These are phyloP conservation scores for Aotearoamyces nothofagi DNA, from an alignment of 2,329 filamentous ascomycete genomes.

Conservation along the genomic window DNA sequence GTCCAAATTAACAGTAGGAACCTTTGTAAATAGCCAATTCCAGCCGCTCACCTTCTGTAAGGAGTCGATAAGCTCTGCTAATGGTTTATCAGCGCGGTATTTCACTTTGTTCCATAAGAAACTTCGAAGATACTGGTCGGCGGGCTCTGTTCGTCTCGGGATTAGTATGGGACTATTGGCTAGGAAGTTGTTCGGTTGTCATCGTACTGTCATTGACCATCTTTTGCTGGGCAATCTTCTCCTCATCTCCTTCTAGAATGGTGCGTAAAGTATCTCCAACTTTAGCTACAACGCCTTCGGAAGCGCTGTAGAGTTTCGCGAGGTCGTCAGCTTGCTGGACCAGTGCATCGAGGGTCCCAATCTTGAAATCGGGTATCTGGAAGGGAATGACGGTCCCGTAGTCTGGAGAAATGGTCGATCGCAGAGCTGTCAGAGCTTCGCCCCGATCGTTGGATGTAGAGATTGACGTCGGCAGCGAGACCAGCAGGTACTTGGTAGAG, in stretches of 20 bases:
- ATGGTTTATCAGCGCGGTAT: slow-evolving; percentile 82
- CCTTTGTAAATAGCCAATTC: no score
- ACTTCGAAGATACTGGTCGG: slow-evolving; percentile 76
- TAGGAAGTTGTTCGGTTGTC: no score
- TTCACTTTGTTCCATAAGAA: slow-evolving; percentile 98
- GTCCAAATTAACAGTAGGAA: no score
- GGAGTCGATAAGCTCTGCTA: slow-evolving; percentile 73
- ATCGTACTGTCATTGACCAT: slow-evolving; percentile 70
- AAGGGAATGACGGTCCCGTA: slow-evolving; percentile 66
- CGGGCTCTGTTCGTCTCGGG: slow-evolving; percentile 51
- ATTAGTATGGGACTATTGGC: slow-evolving; percentile 1
- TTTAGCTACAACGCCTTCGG: slow-evolving; percentile 72
- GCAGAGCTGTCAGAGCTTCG: slow-evolving; percentile 66
- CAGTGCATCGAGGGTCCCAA: slow-evolving; percentile 86
- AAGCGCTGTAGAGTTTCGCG: slow-evolving; percentile 68
- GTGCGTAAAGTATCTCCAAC: slow-evolving; percentile 30
- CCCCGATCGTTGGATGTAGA: slow-evolving; percentile 67
- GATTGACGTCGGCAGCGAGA: slow-evolving; percentile 81
- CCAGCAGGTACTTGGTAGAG: slow-evolving; percentile 57
- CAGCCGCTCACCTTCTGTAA: slow-evolving; percentile 82
- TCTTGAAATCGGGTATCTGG: slow-evolving; percentile 86
- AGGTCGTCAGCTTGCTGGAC: slow-evolving; percentile 95
- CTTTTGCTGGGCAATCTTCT: slow-evolving; percentile 58
- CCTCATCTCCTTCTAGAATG: slow-evolving; percentile 20
- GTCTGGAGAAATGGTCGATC: slow-evolving; percentile 56